Conservation (phyloP, 1,139 yeast species). For the Arxiozyma bovina region DNA sequence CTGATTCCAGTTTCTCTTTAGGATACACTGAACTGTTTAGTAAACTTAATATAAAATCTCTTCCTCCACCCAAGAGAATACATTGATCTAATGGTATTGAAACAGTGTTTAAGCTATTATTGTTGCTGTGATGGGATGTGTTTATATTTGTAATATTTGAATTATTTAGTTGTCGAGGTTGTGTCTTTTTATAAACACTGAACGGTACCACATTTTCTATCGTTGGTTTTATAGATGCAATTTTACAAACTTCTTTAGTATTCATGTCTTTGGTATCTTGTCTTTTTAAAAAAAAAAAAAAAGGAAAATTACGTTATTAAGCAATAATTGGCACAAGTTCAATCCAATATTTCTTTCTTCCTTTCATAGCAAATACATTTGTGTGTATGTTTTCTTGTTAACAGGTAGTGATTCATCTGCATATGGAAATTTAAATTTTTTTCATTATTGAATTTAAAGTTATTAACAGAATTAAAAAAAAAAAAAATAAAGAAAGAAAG, state of each 20-base stretch:
- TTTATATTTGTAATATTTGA: not conserved
- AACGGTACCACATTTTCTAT: slow-evolving; percentile 33
- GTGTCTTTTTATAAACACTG: slow-evolving; percentile 25
- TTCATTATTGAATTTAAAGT: too few species aligned
- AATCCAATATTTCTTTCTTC: too few species aligned
- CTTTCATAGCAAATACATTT: not conserved
- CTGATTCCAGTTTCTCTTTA: slow-evolving; percentile 9
- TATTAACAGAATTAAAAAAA: too few species aligned
- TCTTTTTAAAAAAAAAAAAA: not conserved
- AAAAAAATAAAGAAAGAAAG: too few species aligned
- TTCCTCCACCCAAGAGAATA: slow-evolving; percentile 36
- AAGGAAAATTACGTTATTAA: not conserved
- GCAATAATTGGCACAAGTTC: not conserved
- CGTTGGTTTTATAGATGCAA: slow-evolving; percentile 28
- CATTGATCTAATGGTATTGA: slow-evolving; percentile 22
- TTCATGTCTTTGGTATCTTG: not conserved
- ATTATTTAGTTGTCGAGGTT: slow-evolving; percentile 16
- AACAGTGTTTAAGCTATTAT: slow-evolving; percentile 19
- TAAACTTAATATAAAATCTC: slow-evolving; percentile 27
- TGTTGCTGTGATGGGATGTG: not conserved
- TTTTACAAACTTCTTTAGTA: slow-evolving; percentile 2
- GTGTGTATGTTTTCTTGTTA: not conserved
- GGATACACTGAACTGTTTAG: slow-evolving; percentile 5
- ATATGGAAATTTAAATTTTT: too few species aligned
- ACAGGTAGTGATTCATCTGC: too few species aligned